phyloP scores from a whole-genome alignment of 2,329 filamentous ascomycete genomes.

The Penicillium sp. region DNA sequence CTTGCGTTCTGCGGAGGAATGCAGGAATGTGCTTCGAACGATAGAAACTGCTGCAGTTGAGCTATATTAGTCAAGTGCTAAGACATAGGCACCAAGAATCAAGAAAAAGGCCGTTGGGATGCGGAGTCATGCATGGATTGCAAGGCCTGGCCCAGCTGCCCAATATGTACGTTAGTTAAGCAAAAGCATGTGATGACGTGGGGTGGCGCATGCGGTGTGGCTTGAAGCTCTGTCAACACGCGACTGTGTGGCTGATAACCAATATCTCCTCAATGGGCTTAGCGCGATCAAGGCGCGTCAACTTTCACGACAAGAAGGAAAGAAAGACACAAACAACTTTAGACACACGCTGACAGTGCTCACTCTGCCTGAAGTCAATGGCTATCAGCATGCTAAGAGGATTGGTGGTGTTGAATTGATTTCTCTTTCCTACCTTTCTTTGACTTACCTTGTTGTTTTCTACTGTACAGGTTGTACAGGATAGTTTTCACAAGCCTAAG shows the following conservation, averaged over 20 bases:
- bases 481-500: background rate
- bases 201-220: slow-evolving; percentile 17
- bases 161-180: too few species aligned
- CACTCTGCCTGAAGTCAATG: too few species aligned
- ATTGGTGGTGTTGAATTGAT: background rate
- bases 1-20: background rate
- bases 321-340: background rate
- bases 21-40: background rate
- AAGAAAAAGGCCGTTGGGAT: slow-evolving; percentile 10
- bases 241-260: slow-evolving; percentile 19
- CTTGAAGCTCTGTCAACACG: slow-evolving; percentile 25
- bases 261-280: slow-evolving; percentile 9
- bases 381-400: too few species aligned
- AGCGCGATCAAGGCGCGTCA: slow-evolving; percentile 2
- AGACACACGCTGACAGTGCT: too few species aligned
- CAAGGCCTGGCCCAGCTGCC: slow-evolving; percentile 3
- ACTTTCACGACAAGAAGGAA: background rate
- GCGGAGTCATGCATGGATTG: slow-evolving; percentile 11
- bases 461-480: background rate
- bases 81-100: background rate
- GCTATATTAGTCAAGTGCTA: background rate
- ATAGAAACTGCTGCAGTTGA: background rate
- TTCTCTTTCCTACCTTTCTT: background rate
- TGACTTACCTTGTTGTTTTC: background rate
- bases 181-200: slow-evolving; percentile 17